Percentiles rank a stretch among this genome's conserved stretches.
These are phyloP conservation scores for Melampsora americana DNA, from an alignment of 1,284 basidiomycete genomes.

Conservation along the genomic window DNA sequence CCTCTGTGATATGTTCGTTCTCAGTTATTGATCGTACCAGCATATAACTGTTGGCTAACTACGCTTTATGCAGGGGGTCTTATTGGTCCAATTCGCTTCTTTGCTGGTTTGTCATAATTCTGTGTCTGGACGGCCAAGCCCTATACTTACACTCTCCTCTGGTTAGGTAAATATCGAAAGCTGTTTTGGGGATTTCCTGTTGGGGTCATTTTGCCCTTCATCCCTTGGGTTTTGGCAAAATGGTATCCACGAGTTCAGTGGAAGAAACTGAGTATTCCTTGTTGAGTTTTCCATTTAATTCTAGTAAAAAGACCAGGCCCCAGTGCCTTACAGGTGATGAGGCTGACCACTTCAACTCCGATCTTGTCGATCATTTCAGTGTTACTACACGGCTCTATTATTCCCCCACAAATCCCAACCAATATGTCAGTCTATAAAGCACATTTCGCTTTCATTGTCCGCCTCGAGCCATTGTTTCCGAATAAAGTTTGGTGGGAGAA, in stretches of 20 bases:
- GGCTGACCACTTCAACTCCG: too few relatives aligned
- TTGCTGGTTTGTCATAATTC: slow-evolving; percentile 22
- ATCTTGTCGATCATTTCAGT: slow-evolving; percentile 11
- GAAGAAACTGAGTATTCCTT: slow-evolving; percentile 49
- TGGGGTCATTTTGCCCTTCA: slow-evolving; percentile 49
- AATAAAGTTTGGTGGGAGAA: neutral
- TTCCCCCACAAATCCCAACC: slow-evolving; percentile 51
- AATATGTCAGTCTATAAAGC: slow-evolving; percentile 47
- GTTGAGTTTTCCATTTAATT: slow-evolving; percentile 34
- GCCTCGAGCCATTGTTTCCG: neutral
- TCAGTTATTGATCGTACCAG: neutral
- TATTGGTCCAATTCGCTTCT: slow-evolving; percentile 37
- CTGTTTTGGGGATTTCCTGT: slow-evolving; percentile 50
- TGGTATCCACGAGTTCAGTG: slow-evolving; percentile 47
- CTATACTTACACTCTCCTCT: neutral
- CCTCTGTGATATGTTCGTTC: slow-evolving; percentile 37
- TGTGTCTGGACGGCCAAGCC: neutral
- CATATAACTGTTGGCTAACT: neutral
- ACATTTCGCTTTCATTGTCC: neutral
- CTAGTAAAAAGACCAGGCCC: neutral
- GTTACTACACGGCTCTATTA: slow-evolving; percentile 46
- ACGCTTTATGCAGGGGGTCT: slow-evolving; percentile 28
- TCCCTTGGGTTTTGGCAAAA: slow-evolving; percentile 50
- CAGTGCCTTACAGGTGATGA: too few relatives aligned
- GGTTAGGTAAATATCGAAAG: slow-evolving; percentile 35